Evolutionary conservation across 306 rosid genomes (phyloP).

Genomic region (Medicago truncatula): MtrunA17r5.0-ANR NC_053046.1:43354001-43354500

Average conservation of each 20-base stretch:
- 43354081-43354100: neutral
- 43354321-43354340: constrained; percentile 87
- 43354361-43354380: neutral
- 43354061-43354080: neutral
- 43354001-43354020: neutral
- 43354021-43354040: neutral
- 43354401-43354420: constrained; percentile 63
- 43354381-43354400: constrained; percentile 5
- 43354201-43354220: constrained; percentile 34
- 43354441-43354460: constrained; percentile 80
- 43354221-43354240: constrained; percentile 95
- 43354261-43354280: constrained; percentile 98
- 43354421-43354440: constrained; percentile 7
- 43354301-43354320: constrained; percentile 94
- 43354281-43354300: constrained; percentile 96
- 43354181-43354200: constrained; percentile 32
- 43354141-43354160: constrained; percentile 12
- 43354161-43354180: neutral
- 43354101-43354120: neutral
- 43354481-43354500: constrained; percentile 97
- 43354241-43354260: constrained; percentile 95
- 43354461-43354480: constrained; percentile 99
- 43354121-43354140: constrained; percentile 10
- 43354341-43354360: constrained; percentile 11
- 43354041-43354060: neutral